These are phyloP conservation scores for Didymella sp. DNA, from an alignment of 2,329 filamentous ascomycete genomes.

Conservation along the genomic window DNA sequence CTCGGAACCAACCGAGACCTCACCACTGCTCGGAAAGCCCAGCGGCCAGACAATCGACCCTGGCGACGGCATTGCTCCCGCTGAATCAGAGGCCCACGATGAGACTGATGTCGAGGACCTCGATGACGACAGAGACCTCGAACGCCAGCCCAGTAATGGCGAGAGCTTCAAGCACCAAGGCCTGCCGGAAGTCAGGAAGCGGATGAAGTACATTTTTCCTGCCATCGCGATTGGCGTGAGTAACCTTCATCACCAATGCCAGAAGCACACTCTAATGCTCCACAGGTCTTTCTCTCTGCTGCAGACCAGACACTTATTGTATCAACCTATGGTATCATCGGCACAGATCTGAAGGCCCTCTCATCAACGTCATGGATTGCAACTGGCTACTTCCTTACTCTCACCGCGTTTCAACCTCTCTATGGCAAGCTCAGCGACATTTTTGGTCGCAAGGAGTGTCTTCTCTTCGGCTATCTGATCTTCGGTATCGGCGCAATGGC, in stretches of 20 bases:
- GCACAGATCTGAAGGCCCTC: slow-evolving; percentile 75
- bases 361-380: slow-evolving; percentile 80
- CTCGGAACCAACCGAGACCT: slow-evolving; percentile 49
- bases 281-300: slow-evolving; percentile 72
- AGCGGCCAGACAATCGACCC: slow-evolving; percentile 26
- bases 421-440: slow-evolving; percentile 76
- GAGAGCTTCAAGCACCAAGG: slow-evolving; percentile 52
- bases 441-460: slow-evolving; percentile 70
- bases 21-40: slow-evolving; percentile 53
- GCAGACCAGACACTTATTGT: slow-evolving; percentile 79
- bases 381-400: slow-evolving; percentile 71
- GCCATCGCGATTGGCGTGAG: slow-evolving; percentile 68
- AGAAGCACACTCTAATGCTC: neutral
- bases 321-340: slow-evolving; percentile 79
- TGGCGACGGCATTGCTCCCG: slow-evolving; percentile 35
- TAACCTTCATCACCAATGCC: neutral
- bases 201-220: slow-evolving; percentile 65
- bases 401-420: slow-evolving; percentile 77
- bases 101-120: slow-evolving; percentile 15
- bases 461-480: slow-evolving; percentile 69
- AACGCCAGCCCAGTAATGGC: slow-evolving; percentile 44
- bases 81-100: slow-evolving; percentile 20
- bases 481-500: slow-evolving; percentile 70
- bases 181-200: slow-evolving; percentile 57
- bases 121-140: slow-evolving; percentile 43